Conservation (phyloP, 2,329 filamentous ascomycete genomes). For the Dactylonectria macrodidyma region DNA sequence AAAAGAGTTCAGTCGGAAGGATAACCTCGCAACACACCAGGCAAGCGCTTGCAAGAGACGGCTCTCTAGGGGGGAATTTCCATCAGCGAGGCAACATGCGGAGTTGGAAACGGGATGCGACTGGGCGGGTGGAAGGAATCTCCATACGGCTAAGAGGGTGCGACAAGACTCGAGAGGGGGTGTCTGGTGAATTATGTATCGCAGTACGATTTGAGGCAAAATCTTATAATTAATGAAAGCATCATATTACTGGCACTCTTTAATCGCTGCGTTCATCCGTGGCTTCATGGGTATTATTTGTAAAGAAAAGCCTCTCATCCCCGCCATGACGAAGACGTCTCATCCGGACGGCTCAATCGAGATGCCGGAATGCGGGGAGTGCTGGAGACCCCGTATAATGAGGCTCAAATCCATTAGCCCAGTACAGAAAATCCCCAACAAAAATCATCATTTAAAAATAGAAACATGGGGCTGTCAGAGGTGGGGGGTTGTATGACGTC, state of each 20-base stretch:
- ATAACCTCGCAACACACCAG: slow-evolving; percentile 18
- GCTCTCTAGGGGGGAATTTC: neutral
- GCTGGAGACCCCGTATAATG: slow-evolving; percentile 11
- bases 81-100: neutral
- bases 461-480: neutral
- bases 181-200: neutral
- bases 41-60: neutral
- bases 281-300: no score
- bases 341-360: no score
- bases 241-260: no score
- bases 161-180: neutral
- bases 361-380: slow-evolving; percentile 15
- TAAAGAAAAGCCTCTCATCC: no score
- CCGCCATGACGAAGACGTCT: no score
- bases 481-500: neutral
- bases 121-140: neutral
- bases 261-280: no score
- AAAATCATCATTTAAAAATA: neutral
- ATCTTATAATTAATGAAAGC: neutral
- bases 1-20: neutral
- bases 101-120: neutral
- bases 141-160: slow-evolving; percentile 1
- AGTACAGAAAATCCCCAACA: neutral
- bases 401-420: slow-evolving; percentile 12
- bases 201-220: neutral